Conservation (phyloP, 1,139 yeast species). For the Geotrichum restrictum region DNA sequence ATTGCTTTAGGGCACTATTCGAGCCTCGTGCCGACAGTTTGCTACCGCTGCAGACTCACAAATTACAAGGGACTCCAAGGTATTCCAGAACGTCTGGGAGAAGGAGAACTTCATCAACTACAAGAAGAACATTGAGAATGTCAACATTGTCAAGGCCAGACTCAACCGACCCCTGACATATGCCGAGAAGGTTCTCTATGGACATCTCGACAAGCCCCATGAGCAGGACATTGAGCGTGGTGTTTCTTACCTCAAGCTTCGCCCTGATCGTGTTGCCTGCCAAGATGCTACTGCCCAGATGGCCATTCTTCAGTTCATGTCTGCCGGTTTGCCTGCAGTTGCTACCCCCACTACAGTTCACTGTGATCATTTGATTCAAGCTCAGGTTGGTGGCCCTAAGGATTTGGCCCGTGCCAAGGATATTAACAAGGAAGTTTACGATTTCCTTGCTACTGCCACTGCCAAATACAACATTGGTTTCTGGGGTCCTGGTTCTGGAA, state of each 20-base stretch:
- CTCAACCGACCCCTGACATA: slow-evolving; percentile 91
- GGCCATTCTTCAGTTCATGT: slow-evolving; percentile 98
- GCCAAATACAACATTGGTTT: slow-evolving; percentile 98
- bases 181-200: slow-evolving; percentile 94
- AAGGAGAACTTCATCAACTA: slow-evolving; percentile 61
- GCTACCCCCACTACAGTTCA: slow-evolving; percentile 97
- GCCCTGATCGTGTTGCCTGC: slow-evolving; percentile 99
- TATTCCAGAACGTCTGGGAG: slow-evolving; percentile 88
- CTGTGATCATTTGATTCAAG: slow-evolving; percentile 98
- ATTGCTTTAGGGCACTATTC: slow-evolving; percentile 13
- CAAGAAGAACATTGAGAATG: slow-evolving; percentile 58
- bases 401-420: slow-evolving; percentile 92
- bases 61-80: slow-evolving; percentile 86
- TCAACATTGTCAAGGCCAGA: slow-evolving; percentile 81
- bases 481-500: slow-evolving; percentile 99
- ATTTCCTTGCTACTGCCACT: slow-evolving; percentile 88
- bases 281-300: slow-evolving; percentile 99
- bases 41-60: slow-evolving; percentile 62
- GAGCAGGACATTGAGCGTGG: slow-evolving; percentile 95
- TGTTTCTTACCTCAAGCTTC: slow-evolving; percentile 88
- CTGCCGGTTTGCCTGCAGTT: slow-evolving; percentile 90
- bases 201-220: slow-evolving; percentile 94
- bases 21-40: slow-evolving; percentile 51
- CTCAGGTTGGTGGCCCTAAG: slow-evolving; percentile 88
- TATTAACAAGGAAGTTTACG: slow-evolving; percentile 93